Evolutionary conservation across 1,139 yeast genomes (phyloP).

Genomic region (Candida frijolesensis): DNA sequence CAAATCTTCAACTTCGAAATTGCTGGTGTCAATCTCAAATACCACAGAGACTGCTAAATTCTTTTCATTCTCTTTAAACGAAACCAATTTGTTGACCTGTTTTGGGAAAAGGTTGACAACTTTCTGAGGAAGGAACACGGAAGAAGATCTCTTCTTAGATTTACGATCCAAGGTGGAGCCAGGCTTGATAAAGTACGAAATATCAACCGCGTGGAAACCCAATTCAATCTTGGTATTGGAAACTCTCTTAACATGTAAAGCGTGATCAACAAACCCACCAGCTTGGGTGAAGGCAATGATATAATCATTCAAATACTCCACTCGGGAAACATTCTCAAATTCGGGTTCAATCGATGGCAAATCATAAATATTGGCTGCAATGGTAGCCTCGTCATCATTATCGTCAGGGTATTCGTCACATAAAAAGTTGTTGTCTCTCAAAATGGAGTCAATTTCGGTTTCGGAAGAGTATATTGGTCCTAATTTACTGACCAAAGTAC

Average conservation of each 20-base stretch:
- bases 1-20: conserved; percentile 74
- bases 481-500: conserved; percentile 84
- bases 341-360: conserved; percentile 42
- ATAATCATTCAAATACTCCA: conserved; percentile 61
- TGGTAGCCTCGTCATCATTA: conserved; percentile 12
- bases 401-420: conserved; percentile 76
- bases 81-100: conserved; percentile 57
- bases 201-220: conserved; percentile 83
- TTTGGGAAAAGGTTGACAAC: conserved; percentile 69
- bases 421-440: conserved; percentile 89
- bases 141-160: conserved; percentile 85
- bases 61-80: conserved; percentile 62
- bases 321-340: conserved; percentile 43
- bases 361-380: conserved; percentile 27
- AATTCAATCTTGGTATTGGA: conserved; percentile 64
- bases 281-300: conserved; percentile 68
- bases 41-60: conserved; percentile 78
- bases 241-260: conserved; percentile 70
- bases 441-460: conserved; percentile 85
- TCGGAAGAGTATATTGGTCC: conserved; percentile 78
- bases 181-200: conserved; percentile 66
- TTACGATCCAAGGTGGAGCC: conserved; percentile 84
- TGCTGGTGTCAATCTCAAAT: conserved; percentile 75
- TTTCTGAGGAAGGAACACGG: conserved; percentile 89
- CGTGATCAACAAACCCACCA: conserved; percentile 69